A percentile compares a stretch with the other conserved stretches of the same genome.
Conservation (phyloP, 371 early-diverging fungal genomes). For the Coemansia sp. region DNA sequence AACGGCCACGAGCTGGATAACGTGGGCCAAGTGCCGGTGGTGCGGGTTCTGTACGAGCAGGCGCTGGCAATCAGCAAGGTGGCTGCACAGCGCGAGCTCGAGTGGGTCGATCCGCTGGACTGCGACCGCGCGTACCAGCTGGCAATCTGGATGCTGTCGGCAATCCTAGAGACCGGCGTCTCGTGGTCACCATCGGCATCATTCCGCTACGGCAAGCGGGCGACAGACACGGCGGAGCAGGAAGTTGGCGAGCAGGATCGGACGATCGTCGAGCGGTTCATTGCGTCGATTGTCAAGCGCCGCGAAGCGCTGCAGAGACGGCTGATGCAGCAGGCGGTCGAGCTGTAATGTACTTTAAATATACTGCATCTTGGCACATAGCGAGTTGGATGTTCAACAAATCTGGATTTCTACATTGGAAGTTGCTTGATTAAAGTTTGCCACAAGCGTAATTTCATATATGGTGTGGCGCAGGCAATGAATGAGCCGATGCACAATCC, state of each 20-base stretch:
- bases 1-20: constrained; percentile 52
- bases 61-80: constrained; percentile 60
- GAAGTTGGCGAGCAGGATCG: constrained; percentile 45
- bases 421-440: too few relatives aligned
- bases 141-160: constrained; percentile 77
- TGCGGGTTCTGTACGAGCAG: constrained; percentile 70
- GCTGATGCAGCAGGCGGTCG: constrained; percentile 18
- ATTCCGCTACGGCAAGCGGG: background rate
- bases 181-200: background rate
- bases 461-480: too few relatives aligned
- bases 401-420: too few relatives aligned
- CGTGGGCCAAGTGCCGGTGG: constrained; percentile 54
- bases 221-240: constrained; percentile 10
- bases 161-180: constrained; percentile 58
- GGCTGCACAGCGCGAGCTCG: constrained; percentile 46
- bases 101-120: constrained; percentile 58
- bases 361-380: too few relatives aligned
- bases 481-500: too few relatives aligned
- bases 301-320: constrained; percentile 42
- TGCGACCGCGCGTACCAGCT: constrained; percentile 77
- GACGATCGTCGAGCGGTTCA: constrained; percentile 51
- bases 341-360: background rate
- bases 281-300: constrained; percentile 50
- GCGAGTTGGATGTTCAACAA: too few relatives aligned
- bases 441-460: too few relatives aligned